Evolutionary conservation across 345 rosid species (phyloP).

Genomic region (Dovyalis caffra): DNA sequence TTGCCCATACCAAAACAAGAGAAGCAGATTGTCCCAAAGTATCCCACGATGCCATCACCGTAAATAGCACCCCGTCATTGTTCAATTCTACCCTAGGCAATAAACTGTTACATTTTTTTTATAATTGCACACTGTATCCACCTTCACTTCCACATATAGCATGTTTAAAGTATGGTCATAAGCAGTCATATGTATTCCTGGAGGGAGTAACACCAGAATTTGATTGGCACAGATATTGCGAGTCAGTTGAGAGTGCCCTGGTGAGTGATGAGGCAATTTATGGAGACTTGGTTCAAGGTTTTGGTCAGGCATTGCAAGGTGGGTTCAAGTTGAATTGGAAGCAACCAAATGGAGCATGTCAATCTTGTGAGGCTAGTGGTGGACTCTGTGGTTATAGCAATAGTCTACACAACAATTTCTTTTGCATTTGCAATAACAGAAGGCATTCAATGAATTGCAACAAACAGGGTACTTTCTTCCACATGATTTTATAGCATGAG

Average conservation of each 20-base stretch:
- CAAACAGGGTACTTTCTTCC: neutral
- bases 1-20: conserved; percentile 3
- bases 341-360: conserved; percentile 15
- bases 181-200: conserved; percentile 25
- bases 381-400: conserved; percentile 27
- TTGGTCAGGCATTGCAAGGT: conserved; percentile 11
- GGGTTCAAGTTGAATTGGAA: conserved; percentile 33
- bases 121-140: conserved; percentile 27
- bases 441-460: conserved; percentile 13
- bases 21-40: conserved; percentile 19
- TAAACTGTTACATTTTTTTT: conserved; percentile 23
- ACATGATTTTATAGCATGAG: neutral
- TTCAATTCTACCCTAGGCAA: conserved; percentile 2
- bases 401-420: conserved; percentile 8
- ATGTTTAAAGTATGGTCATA: conserved; percentile 14
- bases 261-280: conserved; percentile 10
- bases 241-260: conserved; percentile 5
- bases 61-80: neutral
- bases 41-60: neutral
- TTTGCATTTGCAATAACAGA: conserved; percentile 26
- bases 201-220: conserved; percentile 27
- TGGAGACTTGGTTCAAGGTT: conserved; percentile 4
- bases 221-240: conserved; percentile 31
- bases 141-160: conserved; percentile 28
- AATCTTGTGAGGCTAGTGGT: conserved; percentile 24